Base-by-base conservation (phyloP, 192 early-diverging fungal genomes). In the Lobosporangium transversale region DNA sequence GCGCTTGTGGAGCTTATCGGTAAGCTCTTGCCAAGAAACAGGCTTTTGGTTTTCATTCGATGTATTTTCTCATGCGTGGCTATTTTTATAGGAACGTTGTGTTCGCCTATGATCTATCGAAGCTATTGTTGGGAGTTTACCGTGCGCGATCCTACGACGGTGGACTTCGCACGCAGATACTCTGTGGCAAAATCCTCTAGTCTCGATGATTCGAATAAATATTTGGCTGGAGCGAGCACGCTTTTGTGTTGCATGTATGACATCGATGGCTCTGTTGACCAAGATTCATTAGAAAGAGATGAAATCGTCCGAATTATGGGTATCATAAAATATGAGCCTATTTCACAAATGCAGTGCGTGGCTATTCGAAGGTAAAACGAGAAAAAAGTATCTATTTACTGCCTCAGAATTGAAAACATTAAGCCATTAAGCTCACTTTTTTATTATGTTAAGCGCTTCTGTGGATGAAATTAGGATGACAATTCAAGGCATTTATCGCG, bases 1-100 rank as follows among this genome's bases (percentile, higher is more conserved):
- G 69, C 61, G 17, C 40, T 73, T 0, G 54, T 73, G 31, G 69
- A 73, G 27, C 27, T 73, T 1, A 30, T 73, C 36, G 69, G 69
- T 73, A 52, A 40, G 51, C 10, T n/a, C n/a, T n/a, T n/a, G n/a
- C n/a, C n/a, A n/a, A n/a, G n/a, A n/a, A 26, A 15, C 32, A 4
- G 24, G 10, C 43, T 53, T 42, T 21, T 3, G 17, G 58, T 2
- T 4, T 30, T 4, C 17, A 59, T 37, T 40, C 1, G 7, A 29
- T 10, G 4, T 14, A 31, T 42, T 18, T 9, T 45, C 7, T 45
- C 4, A 17, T 37, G 17, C 2, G 3, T n/a, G n/a, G n/a, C n/a
- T n/a, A n/a, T 12, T 4, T 20, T 12, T 2, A 17, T 27, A 73
- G 69, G 61, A 12, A 58, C 49, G 6, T 24, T 73, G 21, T 33